Conservation (phyloP, 257 asterid genomes). For the Osmanthus fragrans region DNA sequence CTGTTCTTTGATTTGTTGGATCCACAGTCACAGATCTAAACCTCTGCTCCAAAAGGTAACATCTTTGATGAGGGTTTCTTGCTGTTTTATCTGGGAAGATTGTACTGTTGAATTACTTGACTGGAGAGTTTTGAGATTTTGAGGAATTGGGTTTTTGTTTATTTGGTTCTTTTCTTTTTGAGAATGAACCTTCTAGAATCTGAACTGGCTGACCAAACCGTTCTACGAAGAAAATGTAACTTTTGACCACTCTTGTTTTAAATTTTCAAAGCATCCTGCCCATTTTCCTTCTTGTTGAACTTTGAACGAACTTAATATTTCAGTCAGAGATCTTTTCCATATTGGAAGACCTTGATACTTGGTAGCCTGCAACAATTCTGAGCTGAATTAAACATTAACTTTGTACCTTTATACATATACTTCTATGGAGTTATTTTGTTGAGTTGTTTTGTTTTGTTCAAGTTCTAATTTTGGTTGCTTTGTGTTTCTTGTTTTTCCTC, state of each 20-base stretch:
- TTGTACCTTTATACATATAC: neutral
- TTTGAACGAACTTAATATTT: conserved; percentile 11
- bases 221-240: conserved; percentile 22
- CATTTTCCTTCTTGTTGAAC: conserved; percentile 35
- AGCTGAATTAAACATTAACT: conserved; percentile 8
- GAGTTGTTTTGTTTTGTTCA: neutral
- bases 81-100: neutral
- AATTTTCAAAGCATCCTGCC: conserved; percentile 22
- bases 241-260: conserved; percentile 37
- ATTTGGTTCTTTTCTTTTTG: neutral
- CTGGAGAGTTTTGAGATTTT: conserved; percentile 1
- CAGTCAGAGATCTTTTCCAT: conserved; percentile 21
- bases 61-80: conserved; percentile 8
- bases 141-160: neutral
- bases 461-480: conserved; percentile 15
- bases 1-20: conserved; percentile 33
- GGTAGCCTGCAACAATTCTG: conserved; percentile 9
- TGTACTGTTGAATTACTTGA: neutral
- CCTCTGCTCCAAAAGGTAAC: conserved; percentile 32
- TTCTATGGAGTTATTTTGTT: neutral
- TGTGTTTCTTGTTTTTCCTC: conserved; percentile 3
- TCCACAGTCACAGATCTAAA: conserved; percentile 41
- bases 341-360: neutral
- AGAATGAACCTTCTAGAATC: conserved; percentile 35
- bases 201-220: conserved; percentile 30